Base-by-base conservation (phyloP, 1,284 basidiomycete species). In the Ceratobasidium papillatum region DNA sequence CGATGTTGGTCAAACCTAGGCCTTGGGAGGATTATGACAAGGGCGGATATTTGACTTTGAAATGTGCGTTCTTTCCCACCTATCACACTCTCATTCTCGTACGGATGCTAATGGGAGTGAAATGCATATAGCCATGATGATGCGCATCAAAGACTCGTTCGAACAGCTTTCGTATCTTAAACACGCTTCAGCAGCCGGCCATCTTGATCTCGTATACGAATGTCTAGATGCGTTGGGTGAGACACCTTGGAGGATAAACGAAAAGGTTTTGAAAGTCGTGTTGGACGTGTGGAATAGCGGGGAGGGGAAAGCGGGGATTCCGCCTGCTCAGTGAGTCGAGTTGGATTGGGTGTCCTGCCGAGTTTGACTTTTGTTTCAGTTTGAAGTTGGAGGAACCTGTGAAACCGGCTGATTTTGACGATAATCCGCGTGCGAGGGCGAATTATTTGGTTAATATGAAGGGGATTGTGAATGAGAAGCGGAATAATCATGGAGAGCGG, bases 191-290 rank as follows among this genome's bases (percentile, higher is more conserved):
- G 85, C 88, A 3, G 84, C 87, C 14, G 92, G 94, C 3, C 90
- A 92, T 71, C 87, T 98, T 38, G 94, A 98, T 80, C 87, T 93
- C 7, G 90, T 98, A 11, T 95, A 92, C 80, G 91, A 94, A 5
- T 94, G 94, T 5, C 87, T 99, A 11, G 96, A 99, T 80, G 94
- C 95, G 3, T 87, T 99, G 0, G 94, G 96, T 2, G 88, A 88
- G 78, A 99, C 96, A 0, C 92, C 96, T 0, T 99, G 98, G 97
- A 85, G 86, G 77, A 91, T 99, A 83, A 99, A 99, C 84, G 84
- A 89, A 80, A 80, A 87, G 3, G 85, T 94, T 12, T 93, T 93
- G 77, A 88, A 93, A 75, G 85, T 93, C 76, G 89, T 94, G 34
- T 84, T 91, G 25, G 77, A 88, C 77, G 90, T 91, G 0, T 98